Conservation (phyloP, 768 basidiomycete genomes). For the Fibroporia radiculosa region DNA sequence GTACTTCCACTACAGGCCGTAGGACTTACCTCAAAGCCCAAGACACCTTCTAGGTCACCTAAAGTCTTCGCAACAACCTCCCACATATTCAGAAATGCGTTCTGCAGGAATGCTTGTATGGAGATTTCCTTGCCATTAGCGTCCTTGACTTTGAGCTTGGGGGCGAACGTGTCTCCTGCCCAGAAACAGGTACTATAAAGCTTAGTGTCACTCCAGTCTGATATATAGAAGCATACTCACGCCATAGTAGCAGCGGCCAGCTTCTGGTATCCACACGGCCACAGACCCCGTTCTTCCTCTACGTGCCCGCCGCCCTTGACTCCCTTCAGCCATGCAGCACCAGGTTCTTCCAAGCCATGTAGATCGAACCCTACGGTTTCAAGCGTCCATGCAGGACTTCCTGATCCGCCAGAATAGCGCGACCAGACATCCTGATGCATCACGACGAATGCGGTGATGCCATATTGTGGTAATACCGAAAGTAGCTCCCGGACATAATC, state of each 20-base stretch:
- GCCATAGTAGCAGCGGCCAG: constrained; percentile 91
- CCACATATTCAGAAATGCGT: constrained; percentile 73
- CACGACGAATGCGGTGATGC: constrained; percentile 66
- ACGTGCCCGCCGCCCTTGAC: constrained; percentile 69
- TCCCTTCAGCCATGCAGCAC: constrained; percentile 83
- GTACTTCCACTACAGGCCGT: neutral
- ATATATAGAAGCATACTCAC: constrained; percentile 38
- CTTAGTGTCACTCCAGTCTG: neutral
- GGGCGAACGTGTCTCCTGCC: constrained; percentile 84
- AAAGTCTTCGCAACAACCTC: constrained; percentile 58
- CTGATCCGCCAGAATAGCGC: constrained; percentile 88
- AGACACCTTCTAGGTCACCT: constrained; percentile 66
- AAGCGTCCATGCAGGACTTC: constrained; percentile 95
- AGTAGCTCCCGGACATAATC: constrained; percentile 67
- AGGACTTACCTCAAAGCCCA: constrained; percentile 77
- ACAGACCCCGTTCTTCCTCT: constrained; percentile 74
- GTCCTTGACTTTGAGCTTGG: constrained; percentile 53
- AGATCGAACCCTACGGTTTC: constrained; percentile 83
- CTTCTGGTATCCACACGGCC: constrained; percentile 94
- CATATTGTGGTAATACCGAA: constrained; percentile 62
- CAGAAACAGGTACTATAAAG: constrained; percentile 79
- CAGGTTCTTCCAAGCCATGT: constrained; percentile 66
- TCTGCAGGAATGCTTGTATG: constrained; percentile 79
- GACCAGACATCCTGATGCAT: constrained; percentile 97
- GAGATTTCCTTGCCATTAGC: constrained; percentile 43